Percentiles rank a stretch among this genome's conserved stretches.
phyloP scores from a whole-genome alignment of 2,329 filamentous ascomycete genomes.

The Pseudonectria foliicola region DNA sequence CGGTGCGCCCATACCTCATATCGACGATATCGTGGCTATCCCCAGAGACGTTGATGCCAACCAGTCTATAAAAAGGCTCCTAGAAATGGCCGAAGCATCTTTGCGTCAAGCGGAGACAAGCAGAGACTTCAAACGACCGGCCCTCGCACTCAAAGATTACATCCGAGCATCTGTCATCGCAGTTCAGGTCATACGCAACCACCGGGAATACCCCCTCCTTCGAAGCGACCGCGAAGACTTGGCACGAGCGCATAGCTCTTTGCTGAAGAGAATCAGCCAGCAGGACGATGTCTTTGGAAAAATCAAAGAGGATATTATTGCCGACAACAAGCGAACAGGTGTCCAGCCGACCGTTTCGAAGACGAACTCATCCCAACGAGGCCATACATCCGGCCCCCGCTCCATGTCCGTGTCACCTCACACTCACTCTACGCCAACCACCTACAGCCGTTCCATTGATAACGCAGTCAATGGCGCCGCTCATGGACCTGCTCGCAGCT shows the following conservation, averaged over 20 bases:
- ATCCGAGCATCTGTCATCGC: constrained; percentile 74
- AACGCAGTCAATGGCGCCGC: constrained; percentile 5
- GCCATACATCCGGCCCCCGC: constrained; percentile 5
- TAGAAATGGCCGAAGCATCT: constrained; percentile 45
- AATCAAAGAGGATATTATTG: constrained; percentile 53
- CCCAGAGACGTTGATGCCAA: constrained; percentile 40
- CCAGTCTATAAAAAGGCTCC: constrained; percentile 45
- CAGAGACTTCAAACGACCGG: constrained; percentile 58
- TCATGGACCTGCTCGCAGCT: constrained; percentile 10
- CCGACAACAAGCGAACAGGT: constrained; percentile 57
- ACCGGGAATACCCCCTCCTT: constrained; percentile 65
- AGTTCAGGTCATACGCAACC: constrained; percentile 66
- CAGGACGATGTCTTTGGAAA: constrained; percentile 45
- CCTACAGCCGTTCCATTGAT: neutral
- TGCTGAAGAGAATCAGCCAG: constrained; percentile 43
- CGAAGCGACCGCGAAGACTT: constrained; percentile 46
- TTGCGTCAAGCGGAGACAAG: constrained; percentile 55
- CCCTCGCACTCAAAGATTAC: constrained; percentile 76
- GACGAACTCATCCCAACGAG: constrained; percentile 9
- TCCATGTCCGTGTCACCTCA: constrained; percentile 11
- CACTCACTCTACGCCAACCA: neutral
- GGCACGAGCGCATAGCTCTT: constrained; percentile 39
- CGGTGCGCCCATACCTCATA: constrained; percentile 39
- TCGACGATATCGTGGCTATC: constrained; percentile 45
- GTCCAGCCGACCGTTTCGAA: constrained; percentile 36